Evolutionary conservation across 495 filamentous ascomycete species (phyloP).

Genomic region (Chaetomium tenue): DNA sequence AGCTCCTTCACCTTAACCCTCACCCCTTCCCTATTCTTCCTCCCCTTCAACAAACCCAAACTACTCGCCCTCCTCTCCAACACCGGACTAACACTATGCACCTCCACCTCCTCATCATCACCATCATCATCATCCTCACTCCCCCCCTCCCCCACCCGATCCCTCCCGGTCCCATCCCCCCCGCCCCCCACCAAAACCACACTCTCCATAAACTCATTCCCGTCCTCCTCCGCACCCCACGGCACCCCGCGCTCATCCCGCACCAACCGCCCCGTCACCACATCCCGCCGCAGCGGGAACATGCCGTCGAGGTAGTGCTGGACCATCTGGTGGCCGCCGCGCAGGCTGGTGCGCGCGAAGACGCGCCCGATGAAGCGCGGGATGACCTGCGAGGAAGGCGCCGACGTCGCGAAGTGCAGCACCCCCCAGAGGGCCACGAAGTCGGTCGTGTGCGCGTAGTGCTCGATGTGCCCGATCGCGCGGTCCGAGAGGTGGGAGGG

Average conservation of each 20-base stretch:
- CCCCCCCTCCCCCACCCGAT: slow-evolving; percentile 37
- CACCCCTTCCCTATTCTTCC: slow-evolving; percentile 24
- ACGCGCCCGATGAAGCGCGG: slow-evolving; percentile 73
- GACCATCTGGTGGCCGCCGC: slow-evolving; percentile 69
- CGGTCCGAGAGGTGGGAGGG: slow-evolving; percentile 37
- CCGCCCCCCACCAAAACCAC: slow-evolving; percentile 44
- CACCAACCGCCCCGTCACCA: slow-evolving; percentile 31
- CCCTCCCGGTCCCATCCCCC: slow-evolving; percentile 43
- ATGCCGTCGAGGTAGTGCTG: slow-evolving; percentile 82
- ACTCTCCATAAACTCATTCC: slow-evolving; percentile 59
- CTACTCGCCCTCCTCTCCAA: slow-evolving; percentile 16
- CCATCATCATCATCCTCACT: slow-evolving; percentile 17
- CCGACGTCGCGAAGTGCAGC: slow-evolving; percentile 59
- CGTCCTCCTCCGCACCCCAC: slow-evolving; percentile 32
- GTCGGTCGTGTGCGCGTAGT: slow-evolving; percentile 76
- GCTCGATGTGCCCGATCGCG: slow-evolving; percentile 73
- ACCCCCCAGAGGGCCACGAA: slow-evolving; percentile 76
- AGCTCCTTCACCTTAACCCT: slow-evolving; percentile 61
- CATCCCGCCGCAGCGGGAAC: slow-evolving; percentile 57
- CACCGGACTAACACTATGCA: slow-evolving; percentile 33
- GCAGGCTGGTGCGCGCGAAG: slow-evolving; percentile 59
- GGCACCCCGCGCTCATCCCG: slow-evolving; percentile 30
- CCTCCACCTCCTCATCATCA: slow-evolving; percentile 36
- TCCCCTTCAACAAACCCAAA: slow-evolving; percentile 9
- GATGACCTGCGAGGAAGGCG: slow-evolving; percentile 35